Percentiles rank a stretch among this genome's conserved stretches.
Conservation (phyloP, 2,329 filamentous ascomycete species). For the Stagonosporopsis cucurbitacearum region DNA sequence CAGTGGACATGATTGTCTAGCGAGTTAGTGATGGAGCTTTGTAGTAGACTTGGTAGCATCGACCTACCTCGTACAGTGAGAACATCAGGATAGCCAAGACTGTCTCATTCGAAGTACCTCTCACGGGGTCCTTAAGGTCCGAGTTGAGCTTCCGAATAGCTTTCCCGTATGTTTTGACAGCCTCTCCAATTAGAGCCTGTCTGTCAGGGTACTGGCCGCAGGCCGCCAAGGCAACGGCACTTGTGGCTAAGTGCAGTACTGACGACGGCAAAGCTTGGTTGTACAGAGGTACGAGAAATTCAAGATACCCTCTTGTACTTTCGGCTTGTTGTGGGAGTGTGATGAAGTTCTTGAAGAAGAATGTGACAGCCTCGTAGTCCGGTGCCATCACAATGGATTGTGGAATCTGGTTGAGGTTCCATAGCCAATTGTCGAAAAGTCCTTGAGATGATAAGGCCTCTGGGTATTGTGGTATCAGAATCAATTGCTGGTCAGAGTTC, state of each 20-base stretch:
- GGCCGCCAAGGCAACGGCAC: conserved; percentile 48
- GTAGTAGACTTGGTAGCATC: neutral
- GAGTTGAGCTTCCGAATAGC: conserved; percentile 47
- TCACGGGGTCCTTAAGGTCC: conserved; percentile 45
- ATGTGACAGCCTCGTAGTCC: conserved; percentile 48
- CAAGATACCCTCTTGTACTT: conserved; percentile 48
- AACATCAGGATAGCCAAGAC: conserved; percentile 51
- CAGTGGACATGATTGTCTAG: conserved; percentile 49
- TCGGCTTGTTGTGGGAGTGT: conserved; percentile 47
- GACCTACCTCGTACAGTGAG: conserved; percentile 51
- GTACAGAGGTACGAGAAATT: conserved; percentile 49
- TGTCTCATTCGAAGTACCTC: conserved; percentile 48
- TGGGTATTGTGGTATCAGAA: conserved; percentile 26
- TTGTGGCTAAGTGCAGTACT: conserved; percentile 50
- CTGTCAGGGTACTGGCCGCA: conserved; percentile 49
- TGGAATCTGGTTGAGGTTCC: conserved; percentile 41
- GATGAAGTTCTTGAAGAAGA: conserved; percentile 53
- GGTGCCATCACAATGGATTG: conserved; percentile 37
- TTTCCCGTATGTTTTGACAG: conserved; percentile 46
- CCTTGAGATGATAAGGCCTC: conserved; percentile 19
- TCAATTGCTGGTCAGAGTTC: conserved; percentile 25
- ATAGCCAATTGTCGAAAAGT: conserved; percentile 38
- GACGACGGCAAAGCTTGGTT: conserved; percentile 43
- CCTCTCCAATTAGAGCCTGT: conserved; percentile 42
- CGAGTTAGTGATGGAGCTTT: neutral